Conservation (phyloP, 73 alveolate species). For the Breviolum minutum region DNA sequence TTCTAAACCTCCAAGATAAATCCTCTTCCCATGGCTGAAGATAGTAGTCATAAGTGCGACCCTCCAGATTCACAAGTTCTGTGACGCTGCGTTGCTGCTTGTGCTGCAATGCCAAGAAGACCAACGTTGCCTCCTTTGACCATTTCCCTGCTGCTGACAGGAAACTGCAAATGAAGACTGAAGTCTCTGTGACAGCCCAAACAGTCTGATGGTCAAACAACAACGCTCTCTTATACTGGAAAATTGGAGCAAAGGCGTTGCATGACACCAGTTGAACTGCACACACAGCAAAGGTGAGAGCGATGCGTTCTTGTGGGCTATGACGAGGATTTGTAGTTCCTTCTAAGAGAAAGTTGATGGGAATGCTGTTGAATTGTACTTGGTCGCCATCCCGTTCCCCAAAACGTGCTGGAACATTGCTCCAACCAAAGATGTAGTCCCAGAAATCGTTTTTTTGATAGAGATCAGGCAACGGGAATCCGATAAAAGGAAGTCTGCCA, state of each 20-base stretch:
- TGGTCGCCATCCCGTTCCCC: neutral
- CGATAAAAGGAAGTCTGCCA: neutral
- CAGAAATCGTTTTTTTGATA: neutral
- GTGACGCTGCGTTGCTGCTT: neutral
- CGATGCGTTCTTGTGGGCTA: neutral
- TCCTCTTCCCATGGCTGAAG: neutral
- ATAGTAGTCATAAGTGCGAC: neutral
- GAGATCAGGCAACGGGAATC: constrained; percentile 10
- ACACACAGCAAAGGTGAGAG: neutral
- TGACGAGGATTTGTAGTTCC: neutral
- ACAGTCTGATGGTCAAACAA: neutral
- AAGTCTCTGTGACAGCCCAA: constrained; percentile 3
- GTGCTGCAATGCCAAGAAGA: neutral
- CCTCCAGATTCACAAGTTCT: neutral
- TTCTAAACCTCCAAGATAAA: neutral
- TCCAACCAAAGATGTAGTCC: constrained; percentile 27
- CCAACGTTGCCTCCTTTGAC: constrained; percentile 34
- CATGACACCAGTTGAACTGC: constrained; percentile 43
- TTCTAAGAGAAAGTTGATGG: neutral
- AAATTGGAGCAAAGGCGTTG: neutral
- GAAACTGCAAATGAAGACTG: neutral
- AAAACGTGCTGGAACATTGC: neutral
- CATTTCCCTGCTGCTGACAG: constrained; percentile 4
- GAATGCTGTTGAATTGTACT: constrained; percentile 17
- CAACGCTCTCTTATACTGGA: neutral